A percentile compares a stretch with the other conserved stretches of the same genome.
phyloP scores from a whole-genome alignment of 768 basidiomycete genomes.

The Strobilomyces confusus region DNA sequence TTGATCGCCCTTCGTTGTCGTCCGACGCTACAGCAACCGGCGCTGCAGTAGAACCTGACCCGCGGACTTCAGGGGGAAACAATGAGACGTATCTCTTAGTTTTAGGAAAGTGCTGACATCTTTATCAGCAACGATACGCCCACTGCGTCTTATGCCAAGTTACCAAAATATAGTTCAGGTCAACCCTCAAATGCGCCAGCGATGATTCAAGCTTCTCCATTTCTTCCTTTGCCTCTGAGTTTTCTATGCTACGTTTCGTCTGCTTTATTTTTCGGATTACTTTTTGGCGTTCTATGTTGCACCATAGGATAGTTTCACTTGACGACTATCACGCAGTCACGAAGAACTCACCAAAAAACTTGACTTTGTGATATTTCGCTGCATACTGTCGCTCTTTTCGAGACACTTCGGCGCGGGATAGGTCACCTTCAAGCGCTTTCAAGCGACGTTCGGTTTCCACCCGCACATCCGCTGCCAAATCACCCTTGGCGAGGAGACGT shows the following conservation, averaged over 20 bases:
- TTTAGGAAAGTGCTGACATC: slow-evolving; percentile 75
- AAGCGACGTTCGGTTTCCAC: slow-evolving; percentile 78
- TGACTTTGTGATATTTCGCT: slow-evolving; percentile 80
- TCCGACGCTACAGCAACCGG: slow-evolving; percentile 10
- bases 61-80: slow-evolving; percentile 64
- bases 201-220: slow-evolving; percentile 41
- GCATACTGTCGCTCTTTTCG: slow-evolving; percentile 73
- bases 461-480: slow-evolving; percentile 78
- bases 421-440: slow-evolving; percentile 69
- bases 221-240: slow-evolving; percentile 34
- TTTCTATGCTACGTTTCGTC: slow-evolving; percentile 50
- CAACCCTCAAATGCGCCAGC: slow-evolving; percentile 67
- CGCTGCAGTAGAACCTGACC: slow-evolving; percentile 7
- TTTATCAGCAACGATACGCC: slow-evolving; percentile 1
- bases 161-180: slow-evolving; percentile 88
- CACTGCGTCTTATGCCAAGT: slow-evolving; percentile 1
- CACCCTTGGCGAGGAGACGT: slow-evolving; percentile 81
- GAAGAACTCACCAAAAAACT: slow-evolving; percentile 80
- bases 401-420: slow-evolving; percentile 56
- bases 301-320: neutral
- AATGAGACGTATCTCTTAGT: slow-evolving; percentile 85
- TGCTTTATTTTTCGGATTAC: slow-evolving; percentile 73
- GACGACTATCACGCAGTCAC: neutral
- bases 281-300: slow-evolving; percentile 74
- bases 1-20: slow-evolving; percentile 49